A percentile compares a stretch with the other conserved stretches of the same genome.
phyloP scores from a whole-genome alignment of 306 rosid genomes.

The Chamaecrista fasciculata region DNA sequence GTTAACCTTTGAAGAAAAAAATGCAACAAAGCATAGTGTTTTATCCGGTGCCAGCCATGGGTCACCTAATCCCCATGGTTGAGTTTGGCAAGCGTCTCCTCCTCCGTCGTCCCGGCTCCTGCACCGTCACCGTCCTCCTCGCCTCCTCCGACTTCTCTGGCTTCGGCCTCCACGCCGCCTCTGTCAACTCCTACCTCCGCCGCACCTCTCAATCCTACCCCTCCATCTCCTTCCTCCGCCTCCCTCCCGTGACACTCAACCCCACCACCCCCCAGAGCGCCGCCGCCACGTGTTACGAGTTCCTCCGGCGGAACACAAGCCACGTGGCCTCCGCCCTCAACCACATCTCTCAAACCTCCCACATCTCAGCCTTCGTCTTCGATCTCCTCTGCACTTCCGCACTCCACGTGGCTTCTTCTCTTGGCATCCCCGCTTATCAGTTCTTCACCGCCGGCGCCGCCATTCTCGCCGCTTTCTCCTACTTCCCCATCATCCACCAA shows the following conservation, averaged over 20 bases:
- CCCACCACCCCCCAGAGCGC: neutral
- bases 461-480: neutral
- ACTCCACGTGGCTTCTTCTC: conserved; percentile 2
- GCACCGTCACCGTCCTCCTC: conserved; percentile 34
- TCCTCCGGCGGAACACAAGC: conserved; percentile 19
- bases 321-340: conserved; percentile 8
- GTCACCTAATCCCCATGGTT: conserved; percentile 38
- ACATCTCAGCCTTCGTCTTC: conserved; percentile 28
- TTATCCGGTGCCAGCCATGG: conserved; percentile 31
- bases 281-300: neutral
- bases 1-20: no score
- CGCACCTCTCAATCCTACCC: conserved; percentile 23
- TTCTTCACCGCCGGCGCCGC: conserved; percentile 33
- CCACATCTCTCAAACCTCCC: conserved; percentile 5
- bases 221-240: conserved; percentile 24
- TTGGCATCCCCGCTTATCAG: conserved; percentile 32
- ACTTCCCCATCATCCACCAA: conserved; percentile 19
- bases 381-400: conserved; percentile 32
- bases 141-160: no score
- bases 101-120: conserved; percentile 11
- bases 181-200: neutral
- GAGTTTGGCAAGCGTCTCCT: conserved; percentile 39
- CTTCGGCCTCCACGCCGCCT: neutral
- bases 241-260: conserved; percentile 5
- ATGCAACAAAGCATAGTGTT: conserved; percentile 24